Base-by-base conservation (phyloP, 148 eudicot genomes). In the Polygonum maritimum region DNA sequence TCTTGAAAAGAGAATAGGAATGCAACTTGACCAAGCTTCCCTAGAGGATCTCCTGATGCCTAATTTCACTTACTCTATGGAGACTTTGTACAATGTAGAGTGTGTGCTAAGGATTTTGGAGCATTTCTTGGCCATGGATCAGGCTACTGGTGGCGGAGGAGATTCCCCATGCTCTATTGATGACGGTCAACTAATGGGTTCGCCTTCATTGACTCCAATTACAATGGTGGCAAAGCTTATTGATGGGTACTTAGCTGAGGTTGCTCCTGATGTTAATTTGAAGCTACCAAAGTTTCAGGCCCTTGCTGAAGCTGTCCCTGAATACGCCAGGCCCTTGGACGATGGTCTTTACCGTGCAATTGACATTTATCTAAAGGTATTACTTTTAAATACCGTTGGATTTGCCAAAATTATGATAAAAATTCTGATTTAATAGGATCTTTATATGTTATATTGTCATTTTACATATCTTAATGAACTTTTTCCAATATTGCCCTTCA, bases 341-440 rank as follows among this genome's bases (percentile, higher is more conserved):
- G 98, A 94, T 60, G 98, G 98, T 51, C 93, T 92, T 80, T 94
- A 94, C 80, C 94, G 98, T 74, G 97, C 98, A 62, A 89, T 94
- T 39, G 97, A 94, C 82, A 89, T 92, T 44, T 94, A 90, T 84
- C 89, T 94, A 4, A 94, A 94, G 97, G 97, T 94, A 67, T 36
- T 16, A 15, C 21, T 22, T 19, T 19, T 9, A 57, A 26, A 57
- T 21, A 11, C 69, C 38, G 7, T 60, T 1, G 9, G 22, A 54
- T 54, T 54, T 44, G 10, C 47, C 7, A 44, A 44, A n/a, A n/a
- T n/a, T n/a, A n/a, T n/a, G n/a, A n/a, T n/a, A n/a, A n/a, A n/a
- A n/a, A n/a, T n/a, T 44, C 9, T 44, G 47, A 44, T 44, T 44
- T 44, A 44, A 6, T 44, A 44, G 47, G 47, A 39, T 44, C 6